These are phyloP conservation scores for Colletotrichum camelliae DNA, from an alignment of 2,329 filamentous ascomycete species.

Conservation along the genomic window DNA sequence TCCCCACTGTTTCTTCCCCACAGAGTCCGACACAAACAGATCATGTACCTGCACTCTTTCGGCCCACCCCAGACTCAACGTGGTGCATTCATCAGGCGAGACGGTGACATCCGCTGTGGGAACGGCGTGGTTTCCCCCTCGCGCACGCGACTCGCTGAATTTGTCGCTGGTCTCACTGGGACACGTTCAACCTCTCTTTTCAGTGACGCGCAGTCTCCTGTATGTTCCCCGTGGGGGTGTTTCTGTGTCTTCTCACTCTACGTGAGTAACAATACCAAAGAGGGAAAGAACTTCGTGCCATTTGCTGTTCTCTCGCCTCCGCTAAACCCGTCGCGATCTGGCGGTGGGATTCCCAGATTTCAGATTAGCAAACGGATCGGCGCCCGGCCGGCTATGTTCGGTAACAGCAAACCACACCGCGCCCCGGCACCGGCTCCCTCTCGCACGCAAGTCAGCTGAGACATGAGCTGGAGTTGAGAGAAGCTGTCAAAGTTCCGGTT, in stretches of 20 bases:
- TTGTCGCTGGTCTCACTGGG: not conserved
- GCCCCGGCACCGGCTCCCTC: not conserved
- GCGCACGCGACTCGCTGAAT: conserved; percentile 10
- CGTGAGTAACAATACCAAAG: not conserved
- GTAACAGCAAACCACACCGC: not conserved
- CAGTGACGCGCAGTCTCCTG: not conserved
- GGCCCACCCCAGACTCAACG: not conserved
- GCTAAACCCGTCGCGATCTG: not conserved
- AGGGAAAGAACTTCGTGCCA: not conserved
- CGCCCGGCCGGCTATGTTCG: conserved; percentile 10
- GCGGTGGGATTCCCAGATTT: not conserved
- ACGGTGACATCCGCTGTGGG: conserved; percentile 12
- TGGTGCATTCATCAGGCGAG: conserved; percentile 11
- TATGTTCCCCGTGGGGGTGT: not conserved
- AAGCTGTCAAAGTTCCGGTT: not conserved
- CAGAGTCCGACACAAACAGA: conserved; percentile 3
- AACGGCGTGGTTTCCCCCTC: conserved; percentile 1
- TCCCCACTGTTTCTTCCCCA: conserved; percentile 17
- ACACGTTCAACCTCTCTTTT: not conserved
- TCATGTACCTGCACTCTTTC: not conserved
- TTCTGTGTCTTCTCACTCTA: not conserved
- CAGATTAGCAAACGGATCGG: not conserved
- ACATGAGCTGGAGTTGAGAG: not conserved
- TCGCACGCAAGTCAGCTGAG: not conserved
- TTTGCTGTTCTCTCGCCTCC: not conserved